Evolutionary conservation across 805 yeast genomes (phyloP), one percentile per base, ranked within the genome.

Genomic region (Yueomyces sp.): DNA sequence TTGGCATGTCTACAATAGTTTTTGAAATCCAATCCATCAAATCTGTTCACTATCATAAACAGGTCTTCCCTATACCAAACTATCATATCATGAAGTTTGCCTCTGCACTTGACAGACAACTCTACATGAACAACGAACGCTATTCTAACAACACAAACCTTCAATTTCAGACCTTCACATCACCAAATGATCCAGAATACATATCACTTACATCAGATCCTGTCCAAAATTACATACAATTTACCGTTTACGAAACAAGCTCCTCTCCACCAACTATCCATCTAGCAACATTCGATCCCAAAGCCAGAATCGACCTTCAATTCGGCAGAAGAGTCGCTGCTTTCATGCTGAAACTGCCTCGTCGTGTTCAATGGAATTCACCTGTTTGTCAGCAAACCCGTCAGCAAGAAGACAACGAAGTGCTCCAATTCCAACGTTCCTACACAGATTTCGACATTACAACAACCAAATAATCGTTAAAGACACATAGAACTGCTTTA

Each of bases 311-410:
- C 6, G 96, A 88, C 57, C 61, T 85, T 11, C 95, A 85, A 51
- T 84, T 88, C 53, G 94, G 95, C 1, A 68, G 96, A 57, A 71
- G 86, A 53, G 87, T 83, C 1, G 53, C 85, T 30, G 88, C 95
- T 0, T 68, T 69, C 48, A 60, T 80, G 3, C 55, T 87, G 41
- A 75, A 70, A 39, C 65, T 74, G 12, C 79, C 81, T 2, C 78
- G 77, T 42, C 67, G 87, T 48, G 59, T 74, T 0, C 77, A 76
- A 45, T 87, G 96, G 96, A 81, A 80, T 45, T 73, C 75, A 42
- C 49, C 51, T 5, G 42, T 42, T 4, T 86, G 96, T 54, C 62
- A 65, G 40, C 94, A 86, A 57, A 62, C 81, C 0, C 64, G 64
- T 39, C 64, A 64, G n/a, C 74, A 76, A 50, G 95, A 88, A 54